Conservation (phyloP, 768 basidiomycete genomes). For the Rhodotorula kratochvilovae region DNA sequence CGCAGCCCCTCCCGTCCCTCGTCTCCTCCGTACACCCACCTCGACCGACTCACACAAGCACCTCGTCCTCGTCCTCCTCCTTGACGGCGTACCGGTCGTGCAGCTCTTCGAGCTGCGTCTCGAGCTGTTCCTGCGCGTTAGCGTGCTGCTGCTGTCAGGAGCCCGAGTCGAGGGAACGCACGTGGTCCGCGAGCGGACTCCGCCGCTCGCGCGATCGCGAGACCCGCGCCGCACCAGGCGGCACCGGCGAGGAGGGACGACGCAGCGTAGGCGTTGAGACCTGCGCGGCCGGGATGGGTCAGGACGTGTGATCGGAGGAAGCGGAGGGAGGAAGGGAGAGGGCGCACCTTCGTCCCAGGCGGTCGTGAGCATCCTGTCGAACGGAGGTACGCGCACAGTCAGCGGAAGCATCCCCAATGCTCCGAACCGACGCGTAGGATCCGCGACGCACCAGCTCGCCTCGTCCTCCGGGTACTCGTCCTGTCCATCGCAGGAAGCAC, state of each 20-base stretch:
- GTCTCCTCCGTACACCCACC: no score
- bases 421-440: not conserved
- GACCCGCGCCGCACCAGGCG: not conserved
- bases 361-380: constrained; percentile 5
- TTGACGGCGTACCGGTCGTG: not conserved
- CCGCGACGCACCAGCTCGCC: not conserved
- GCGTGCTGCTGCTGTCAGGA: not conserved
- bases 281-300: not conserved
- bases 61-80: not conserved
- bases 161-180: not conserved
- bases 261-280: not conserved
- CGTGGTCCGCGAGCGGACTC: not conserved
- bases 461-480: constrained; percentile 6
- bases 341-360: constrained; percentile 14
- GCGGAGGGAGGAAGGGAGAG: not conserved
- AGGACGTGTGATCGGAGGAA: not conserved
- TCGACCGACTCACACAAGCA: not conserved
- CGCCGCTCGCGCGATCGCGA: not conserved
- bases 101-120: not conserved
- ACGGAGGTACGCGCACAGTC: not conserved
- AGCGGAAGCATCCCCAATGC: no score
- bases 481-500: not conserved
- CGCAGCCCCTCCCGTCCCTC: not conserved
- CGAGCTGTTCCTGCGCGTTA: not conserved
- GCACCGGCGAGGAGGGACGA: no score